Base-by-base conservation (phyloP, 1,284 basidiomycete genomes). In the Cryptococcus sp. region DNA sequence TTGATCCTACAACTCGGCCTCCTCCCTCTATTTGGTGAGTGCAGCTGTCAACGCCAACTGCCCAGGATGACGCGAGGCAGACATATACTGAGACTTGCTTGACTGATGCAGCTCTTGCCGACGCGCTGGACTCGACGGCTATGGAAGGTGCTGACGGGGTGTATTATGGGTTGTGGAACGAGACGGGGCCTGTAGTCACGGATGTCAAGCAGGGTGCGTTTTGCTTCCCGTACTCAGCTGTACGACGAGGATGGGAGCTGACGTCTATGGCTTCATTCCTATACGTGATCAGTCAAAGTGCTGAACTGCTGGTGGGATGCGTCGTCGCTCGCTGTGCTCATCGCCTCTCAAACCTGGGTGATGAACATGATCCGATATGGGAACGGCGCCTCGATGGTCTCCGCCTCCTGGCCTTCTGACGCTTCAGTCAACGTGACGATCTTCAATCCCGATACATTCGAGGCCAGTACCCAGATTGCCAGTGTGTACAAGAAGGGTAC, bases 301-400 rank as follows among this genome's bases (percentile, higher is more conserved):
- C 56, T 60, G 39, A 56, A 73, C 42, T 73, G 71, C 50, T 73
- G 70, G 69, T 59, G 65, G 48, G 61, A 53, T 22, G 71, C 71
- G 3, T 62, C 61, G 5, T 55, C 62, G 1, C 53, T 70, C 15
- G 60, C 70, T 3, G 64, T 72, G 31, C 54, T 68, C 7, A 60
- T 63, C 22, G 53, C 65, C 20, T 64, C 59, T n/a, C 60, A 59
- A 19, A 42, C 65, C 39, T 70, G 65, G 68, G 54, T 70, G 20
- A 39, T 56, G 38, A 53, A 66, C 38, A 54, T 71, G 41, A 62
- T 69, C 49, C 53, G 39, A 41, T 62, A 62, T 41, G 19, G 61
- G 22, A 62, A 73, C 53, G 64, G 64, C n/a, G 54, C 56, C 3
- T 41, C 65, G 5, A 57, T 64, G 51, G 31, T 54, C 27, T 48